Evolutionary conservation across 306 rosid species (phyloP).

Genomic region (Boehmeria nivea): DNA sequence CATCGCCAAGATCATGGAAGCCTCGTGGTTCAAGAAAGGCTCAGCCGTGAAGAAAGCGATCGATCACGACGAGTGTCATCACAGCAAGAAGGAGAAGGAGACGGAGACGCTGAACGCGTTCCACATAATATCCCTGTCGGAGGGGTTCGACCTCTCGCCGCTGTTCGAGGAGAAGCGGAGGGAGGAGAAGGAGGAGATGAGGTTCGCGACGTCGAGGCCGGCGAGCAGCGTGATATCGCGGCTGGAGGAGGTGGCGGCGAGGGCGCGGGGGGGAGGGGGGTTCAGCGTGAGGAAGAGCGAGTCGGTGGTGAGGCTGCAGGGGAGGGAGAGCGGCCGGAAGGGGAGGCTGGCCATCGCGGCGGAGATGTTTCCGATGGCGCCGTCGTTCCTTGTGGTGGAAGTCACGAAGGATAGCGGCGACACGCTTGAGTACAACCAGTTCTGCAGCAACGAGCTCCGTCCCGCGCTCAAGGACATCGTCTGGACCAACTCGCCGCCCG

Average conservation of each 20-base stretch:
- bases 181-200: conserved; percentile 75
- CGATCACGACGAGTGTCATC: background rate
- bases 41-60: conserved; percentile 25
- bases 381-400: conserved; percentile 77
- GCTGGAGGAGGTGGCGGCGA: conserved; percentile 71
- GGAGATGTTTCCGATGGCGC: conserved; percentile 70
- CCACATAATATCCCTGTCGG: conserved; percentile 67
- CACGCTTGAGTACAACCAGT: conserved; percentile 78
- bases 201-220: conserved; percentile 73
- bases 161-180: conserved; percentile 77
- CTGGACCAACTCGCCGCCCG: conserved; percentile 47
- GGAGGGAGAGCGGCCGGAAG: conserved; percentile 64
- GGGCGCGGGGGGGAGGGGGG: conserved; percentile 45
- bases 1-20: conserved; percentile 53
- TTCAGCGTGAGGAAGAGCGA: conserved; percentile 74
- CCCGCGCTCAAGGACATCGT: conserved; percentile 86
- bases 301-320: conserved; percentile 59
- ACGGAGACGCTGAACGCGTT: conserved; percentile 68
- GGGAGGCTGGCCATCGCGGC: conserved; percentile 78
- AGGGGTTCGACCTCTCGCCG: conserved; percentile 84
- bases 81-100: conserved; percentile 33
- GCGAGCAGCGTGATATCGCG: conserved; percentile 83
- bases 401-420: conserved; percentile 89
- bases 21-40: conserved; percentile 66
- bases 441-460: conserved; percentile 86